Evolutionary conservation across 2,329 filamentous ascomycete genomes (phyloP), one percentile per base, ranked within the genome.

Genomic region (Triangularia setosa): DNA sequence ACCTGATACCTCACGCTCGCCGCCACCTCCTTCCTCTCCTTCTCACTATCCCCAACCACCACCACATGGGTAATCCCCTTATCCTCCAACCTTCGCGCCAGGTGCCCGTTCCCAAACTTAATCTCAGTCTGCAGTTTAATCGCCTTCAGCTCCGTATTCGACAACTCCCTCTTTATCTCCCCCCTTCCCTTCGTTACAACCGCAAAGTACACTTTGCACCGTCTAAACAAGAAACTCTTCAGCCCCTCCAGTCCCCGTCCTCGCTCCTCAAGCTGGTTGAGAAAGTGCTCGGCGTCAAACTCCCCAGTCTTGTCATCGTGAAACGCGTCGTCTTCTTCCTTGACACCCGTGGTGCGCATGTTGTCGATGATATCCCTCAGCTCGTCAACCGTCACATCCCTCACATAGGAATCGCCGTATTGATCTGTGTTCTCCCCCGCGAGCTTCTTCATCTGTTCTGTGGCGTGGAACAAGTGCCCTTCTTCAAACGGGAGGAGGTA

Each of bases 401-500:
- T 82, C 0, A 87, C 84, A 75, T 91, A 98, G 72, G 92, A 93
- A 74, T 99, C 95, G 0, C 90, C 90, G 70, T 87, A 95, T 61
- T 82, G 79, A 74, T 99, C 95, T 1, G 90, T 82, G 68, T 90
- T 91, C 2, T 79, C 77, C 40, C 84, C 80, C 9, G 89, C 85
- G 7, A 81, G 79, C 6, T 79, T 79, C 48, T 78, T 76, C 62
- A 87, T 80, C 1, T 80, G 81, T 3, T 87, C 83, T 0, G 83
- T 85, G 0, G 86, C 86, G 71, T 89, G 87, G 66, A 95, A 89
- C 70, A 98, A 80, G 71, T 98, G 93, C 0, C 81, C 70, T 2
- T 78, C 81, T 68, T 86, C 83, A 52, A 81, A 83, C 0, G 83
- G 83, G 4, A 96, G 84, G 7, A 97, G 76, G 12, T 90, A 83